Evolutionary conservation across 306 rosid genomes (phyloP).

Genomic region (Prunus padus): DNA sequence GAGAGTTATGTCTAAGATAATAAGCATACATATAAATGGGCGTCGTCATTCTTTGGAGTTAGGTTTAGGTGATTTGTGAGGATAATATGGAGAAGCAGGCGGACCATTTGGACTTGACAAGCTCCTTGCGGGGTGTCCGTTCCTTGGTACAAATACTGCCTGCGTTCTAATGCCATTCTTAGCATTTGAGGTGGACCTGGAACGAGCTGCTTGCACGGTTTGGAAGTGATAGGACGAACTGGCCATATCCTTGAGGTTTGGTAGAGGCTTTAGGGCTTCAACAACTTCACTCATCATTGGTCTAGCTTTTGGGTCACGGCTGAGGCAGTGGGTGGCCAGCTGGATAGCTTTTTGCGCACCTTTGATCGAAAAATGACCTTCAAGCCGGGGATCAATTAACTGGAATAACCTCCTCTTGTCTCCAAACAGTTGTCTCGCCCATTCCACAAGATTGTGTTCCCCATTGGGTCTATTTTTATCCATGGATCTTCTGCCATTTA

Average conservation of each 20-base stretch:
- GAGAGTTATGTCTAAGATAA: conserved; percentile 13
- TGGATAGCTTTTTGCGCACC: conserved; percentile 76
- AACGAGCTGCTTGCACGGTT: conserved; percentile 60
- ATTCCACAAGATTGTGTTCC: conserved; percentile 90
- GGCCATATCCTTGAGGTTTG: conserved; percentile 87
- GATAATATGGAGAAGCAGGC: conserved; percentile 59
- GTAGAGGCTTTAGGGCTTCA: conserved; percentile 69
- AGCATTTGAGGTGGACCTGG: conserved; percentile 56
- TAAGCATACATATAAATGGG: conserved; percentile 4
- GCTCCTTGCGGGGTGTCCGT: conserved; percentile 73
- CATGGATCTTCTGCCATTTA: conserved; percentile 85
- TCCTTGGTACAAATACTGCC: conserved; percentile 49
- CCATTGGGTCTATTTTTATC: conserved; percentile 93
- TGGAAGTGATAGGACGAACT: conserved; percentile 70
- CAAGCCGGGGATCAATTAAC: conserved; percentile 84
- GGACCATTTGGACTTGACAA: conserved; percentile 60
- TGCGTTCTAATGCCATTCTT: conserved; percentile 60
- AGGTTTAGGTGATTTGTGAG: conserved; percentile 54
- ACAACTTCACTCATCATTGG: conserved; percentile 87
- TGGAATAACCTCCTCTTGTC: conserved; percentile 72
- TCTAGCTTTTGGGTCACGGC: conserved; percentile 86
- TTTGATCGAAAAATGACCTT: conserved; percentile 91
- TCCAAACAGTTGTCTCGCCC: conserved; percentile 81
- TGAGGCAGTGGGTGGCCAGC: conserved; percentile 78
- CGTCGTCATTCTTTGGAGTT: conserved; percentile 19